Evolutionary conservation across 176 grass and related monocot genomes (phyloP).

Genomic region (Zizania latifolia): DNA sequence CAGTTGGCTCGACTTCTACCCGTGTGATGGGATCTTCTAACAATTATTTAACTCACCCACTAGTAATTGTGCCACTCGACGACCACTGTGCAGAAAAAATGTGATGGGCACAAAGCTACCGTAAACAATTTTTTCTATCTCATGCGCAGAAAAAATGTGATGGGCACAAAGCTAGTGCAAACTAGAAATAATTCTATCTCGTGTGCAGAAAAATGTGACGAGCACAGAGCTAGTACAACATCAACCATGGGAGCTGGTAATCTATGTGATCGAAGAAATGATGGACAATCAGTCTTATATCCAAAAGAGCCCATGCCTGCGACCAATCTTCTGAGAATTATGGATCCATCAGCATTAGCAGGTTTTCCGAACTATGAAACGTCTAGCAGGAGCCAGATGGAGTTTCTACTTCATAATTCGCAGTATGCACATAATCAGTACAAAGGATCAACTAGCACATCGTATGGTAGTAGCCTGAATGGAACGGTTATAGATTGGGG

Average conservation of each 20-base stretch:
- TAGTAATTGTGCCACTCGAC: neutral
- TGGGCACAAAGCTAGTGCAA: conserved; percentile 8
- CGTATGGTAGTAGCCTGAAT: conserved; percentile 12
- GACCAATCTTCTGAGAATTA: conserved; percentile 52
- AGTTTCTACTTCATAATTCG: conserved; percentile 9
- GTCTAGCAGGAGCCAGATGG: conserved; percentile 26
- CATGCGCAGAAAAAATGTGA: no score
- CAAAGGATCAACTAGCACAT: conserved; percentile 24
- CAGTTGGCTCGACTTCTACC: conserved; percentile 21
- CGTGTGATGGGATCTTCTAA: conserved; percentile 19
- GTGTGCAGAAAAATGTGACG: no score
- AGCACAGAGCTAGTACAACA: no score
- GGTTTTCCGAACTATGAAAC: conserved; percentile 25
- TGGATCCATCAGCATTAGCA: conserved; percentile 42
- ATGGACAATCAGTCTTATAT: conserved; percentile 16
- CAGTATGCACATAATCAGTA: conserved; percentile 10
- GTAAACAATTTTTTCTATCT: no score
- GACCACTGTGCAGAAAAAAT: conserved; percentile 14
- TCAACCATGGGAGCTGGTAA: conserved; percentile 31
- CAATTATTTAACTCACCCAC: conserved; percentile 25
- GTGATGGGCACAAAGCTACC: no score
- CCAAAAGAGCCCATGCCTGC: conserved; percentile 49
- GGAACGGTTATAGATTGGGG: conserved; percentile 36
- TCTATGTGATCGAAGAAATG: conserved; percentile 26
- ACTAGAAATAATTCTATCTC: conserved; percentile 21